Base-by-base conservation (phyloP, 768 basidiomycete genomes). In the Rhizopogon salebrosus region DNA sequence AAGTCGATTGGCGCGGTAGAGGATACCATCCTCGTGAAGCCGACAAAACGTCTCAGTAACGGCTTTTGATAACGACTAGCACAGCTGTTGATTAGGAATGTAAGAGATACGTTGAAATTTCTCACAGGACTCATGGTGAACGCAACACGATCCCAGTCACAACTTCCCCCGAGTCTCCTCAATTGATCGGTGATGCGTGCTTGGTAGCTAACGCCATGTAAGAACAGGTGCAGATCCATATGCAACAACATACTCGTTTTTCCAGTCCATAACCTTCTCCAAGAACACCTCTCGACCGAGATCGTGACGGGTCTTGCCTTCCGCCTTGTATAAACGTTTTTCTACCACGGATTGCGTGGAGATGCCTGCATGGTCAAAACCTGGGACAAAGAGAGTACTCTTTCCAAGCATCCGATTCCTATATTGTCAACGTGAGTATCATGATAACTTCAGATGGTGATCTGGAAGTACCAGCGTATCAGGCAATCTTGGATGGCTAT, bases 321-420 rank as follows among this genome's bases (percentile, higher is more conserved):
- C 77, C 1, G 80, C 69, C 72, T 95, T 99, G 74, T 82, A 88
- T 31, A 98, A 64, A 16, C 94, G 80, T 68, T 92, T 93, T 68
- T 98, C 97, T 1, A 98, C 95, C 14, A 99, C 95, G 41, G 91
- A 91, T 70, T 99, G 97, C 0, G 97, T 98, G 0, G 95, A 95
- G 55, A 99, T 98, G 53, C 95, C 95, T 0, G 97, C 97, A 62
- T 99, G 97, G 70, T 99, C 97, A 64, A 95, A 99, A 14, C 97
- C 97, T 0, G 97, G 97, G 2, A 85, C 81, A 63, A 88, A 98
- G 0, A 98, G 75, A 0, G 89, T 87, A 9, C 91, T 92, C 71
- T 85, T 90, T 1, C 95, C 95, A 37, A 88, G 73, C 97, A 98
- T 99, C 31, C 95, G 92, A 67, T 94, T 92, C 92, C 91, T 93